Conservation (phyloP, 2,329 filamentous ascomycete genomes). For the Trichoderma pleuroti region DNA sequence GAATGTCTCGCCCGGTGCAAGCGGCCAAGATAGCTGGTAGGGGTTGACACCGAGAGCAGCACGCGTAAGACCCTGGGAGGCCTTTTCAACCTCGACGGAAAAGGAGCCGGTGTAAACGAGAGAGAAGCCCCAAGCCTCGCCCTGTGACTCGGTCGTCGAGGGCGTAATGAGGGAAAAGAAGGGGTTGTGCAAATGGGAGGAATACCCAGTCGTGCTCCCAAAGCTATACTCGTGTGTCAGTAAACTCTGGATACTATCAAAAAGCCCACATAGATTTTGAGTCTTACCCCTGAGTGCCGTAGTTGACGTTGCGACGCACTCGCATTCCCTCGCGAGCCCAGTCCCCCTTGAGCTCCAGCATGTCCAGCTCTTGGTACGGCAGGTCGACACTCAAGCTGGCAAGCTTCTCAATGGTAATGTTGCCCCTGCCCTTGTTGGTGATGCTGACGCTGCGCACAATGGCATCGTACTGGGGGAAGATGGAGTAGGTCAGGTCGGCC, state of each 20-base stretch:
- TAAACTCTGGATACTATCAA: not conserved
- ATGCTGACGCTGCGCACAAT: constrained; percentile 59
- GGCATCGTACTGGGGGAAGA: constrained; percentile 60
- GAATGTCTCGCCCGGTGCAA: constrained; percentile 54
- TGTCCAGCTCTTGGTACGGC: constrained; percentile 57
- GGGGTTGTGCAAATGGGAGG: constrained; percentile 62
- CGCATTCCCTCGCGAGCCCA: constrained; percentile 59
- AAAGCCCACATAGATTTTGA: not conserved
- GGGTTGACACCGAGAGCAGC: constrained; percentile 60
- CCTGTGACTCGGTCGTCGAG: constrained; percentile 56
- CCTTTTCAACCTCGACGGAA: constrained; percentile 57
- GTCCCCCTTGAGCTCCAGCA: constrained; percentile 60
- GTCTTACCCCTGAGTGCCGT: constrained; percentile 51
- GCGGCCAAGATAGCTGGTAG: constrained; percentile 55
- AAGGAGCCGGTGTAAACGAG: constrained; percentile 64
- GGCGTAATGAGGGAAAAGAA: constrained; percentile 57
- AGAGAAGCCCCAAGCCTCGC: constrained; percentile 63
- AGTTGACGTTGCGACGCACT: constrained; percentile 53
- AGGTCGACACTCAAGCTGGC: constrained; percentile 61
- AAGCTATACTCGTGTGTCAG: constrained; percentile 42
- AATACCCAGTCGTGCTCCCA: constrained; percentile 58
- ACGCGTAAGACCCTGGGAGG: constrained; percentile 59
- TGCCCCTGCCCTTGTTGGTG: constrained; percentile 53
- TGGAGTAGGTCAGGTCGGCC: constrained; percentile 59
- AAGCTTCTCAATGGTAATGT: constrained; percentile 53